Evolutionary conservation across 164 flowering plant species (phyloP).

Genomic region (Liriodendron chinense): DNA sequence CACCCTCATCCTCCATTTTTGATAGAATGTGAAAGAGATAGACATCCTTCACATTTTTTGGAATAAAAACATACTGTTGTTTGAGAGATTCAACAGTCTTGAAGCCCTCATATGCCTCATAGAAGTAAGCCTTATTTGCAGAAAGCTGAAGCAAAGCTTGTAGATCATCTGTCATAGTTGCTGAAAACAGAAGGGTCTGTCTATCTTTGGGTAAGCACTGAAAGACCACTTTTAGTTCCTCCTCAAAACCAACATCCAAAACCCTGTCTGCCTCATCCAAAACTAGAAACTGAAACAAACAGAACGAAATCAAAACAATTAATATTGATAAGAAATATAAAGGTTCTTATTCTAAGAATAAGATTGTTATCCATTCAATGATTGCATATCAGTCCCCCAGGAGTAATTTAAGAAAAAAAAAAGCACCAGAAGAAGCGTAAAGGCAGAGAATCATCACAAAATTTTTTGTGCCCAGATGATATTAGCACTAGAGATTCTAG

Average conservation of each 20-base stretch:
- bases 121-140: constrained; percentile 76
- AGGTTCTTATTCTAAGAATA: neutral
- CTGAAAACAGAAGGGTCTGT: constrained; percentile 89
- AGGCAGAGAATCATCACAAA: no score
- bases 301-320: neutral
- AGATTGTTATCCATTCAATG: neutral
- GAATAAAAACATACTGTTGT: constrained; percentile 69
- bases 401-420: no score
- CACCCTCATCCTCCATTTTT: constrained; percentile 68
- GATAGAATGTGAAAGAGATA: constrained; percentile 70
- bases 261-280: constrained; percentile 98
- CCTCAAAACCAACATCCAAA: constrained; percentile 87
- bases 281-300: constrained; percentile 66
- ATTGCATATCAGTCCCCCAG: neutral
- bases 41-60: constrained; percentile 76
- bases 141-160: constrained; percentile 75
- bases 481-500: no score
- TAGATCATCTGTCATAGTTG: constrained; percentile 80
- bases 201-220: constrained; percentile 77
- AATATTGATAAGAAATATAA: neutral
- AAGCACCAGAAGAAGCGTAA: no score
- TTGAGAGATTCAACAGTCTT: constrained; percentile 84
- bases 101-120: constrained; percentile 86
- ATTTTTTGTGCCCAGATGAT: no score
- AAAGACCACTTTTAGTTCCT: constrained; percentile 70